Conservation (phyloP, 176 grass and related monocot species). For the Carex kokanica region DNA sequence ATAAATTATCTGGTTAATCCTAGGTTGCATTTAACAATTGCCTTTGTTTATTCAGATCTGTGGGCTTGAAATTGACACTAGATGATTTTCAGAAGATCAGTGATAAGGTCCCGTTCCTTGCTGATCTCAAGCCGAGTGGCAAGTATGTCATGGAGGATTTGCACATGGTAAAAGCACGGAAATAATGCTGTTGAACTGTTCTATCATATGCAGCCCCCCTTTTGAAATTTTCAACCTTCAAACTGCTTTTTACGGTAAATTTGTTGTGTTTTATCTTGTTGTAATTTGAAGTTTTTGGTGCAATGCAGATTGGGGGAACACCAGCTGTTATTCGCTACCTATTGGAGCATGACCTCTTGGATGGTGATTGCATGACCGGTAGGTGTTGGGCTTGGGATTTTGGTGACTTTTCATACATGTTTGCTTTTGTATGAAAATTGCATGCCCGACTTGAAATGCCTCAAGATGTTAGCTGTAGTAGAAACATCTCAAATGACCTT, state of each 20-base stretch:
- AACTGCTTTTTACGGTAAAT: background rate
- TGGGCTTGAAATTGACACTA: conserved; percentile 77
- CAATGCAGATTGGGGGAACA: conserved; percentile 79
- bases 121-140: conserved; percentile 95
- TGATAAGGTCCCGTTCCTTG: conserved; percentile 91
- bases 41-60: conserved; percentile 60
- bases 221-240: background rate
- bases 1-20: conserved; percentile 22
- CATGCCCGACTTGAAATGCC: background rate
- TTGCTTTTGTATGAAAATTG: background rate
- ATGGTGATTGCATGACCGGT: conserved; percentile 96
- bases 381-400: conserved; percentile 18
- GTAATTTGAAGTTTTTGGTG: background rate
- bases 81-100: conserved; percentile 99
- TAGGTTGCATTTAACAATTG: conserved; percentile 39
- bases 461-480: background rate
- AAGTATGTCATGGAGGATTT: conserved; percentile 99
- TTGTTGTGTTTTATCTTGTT: background rate
- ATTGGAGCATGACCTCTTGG: conserved; percentile 82
- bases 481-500: background rate
- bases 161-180: conserved; percentile 64
- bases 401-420: background rate
- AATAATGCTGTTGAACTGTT: background rate
- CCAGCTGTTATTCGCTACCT: conserved; percentile 91
- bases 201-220: background rate